A percentile compares a stretch with the other conserved stretches of the same genome.
These are phyloP conservation scores for Penicillium cosmopolitanum DNA, from an alignment of 495 filamentous ascomycete species.

Conservation along the genomic window DNA sequence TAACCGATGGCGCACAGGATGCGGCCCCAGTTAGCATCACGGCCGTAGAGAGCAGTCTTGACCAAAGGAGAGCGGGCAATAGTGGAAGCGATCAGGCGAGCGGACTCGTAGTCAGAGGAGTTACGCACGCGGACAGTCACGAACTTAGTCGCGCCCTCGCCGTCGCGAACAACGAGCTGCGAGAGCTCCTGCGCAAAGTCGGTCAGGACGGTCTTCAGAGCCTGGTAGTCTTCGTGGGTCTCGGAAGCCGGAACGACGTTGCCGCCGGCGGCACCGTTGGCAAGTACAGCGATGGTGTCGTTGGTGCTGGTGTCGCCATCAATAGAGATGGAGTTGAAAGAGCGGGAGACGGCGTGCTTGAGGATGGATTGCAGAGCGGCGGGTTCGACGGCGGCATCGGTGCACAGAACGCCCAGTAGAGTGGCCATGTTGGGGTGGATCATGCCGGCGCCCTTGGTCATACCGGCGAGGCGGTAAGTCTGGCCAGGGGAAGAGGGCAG, in stretches of 20 bases:
- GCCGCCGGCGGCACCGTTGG: constrained; percentile 91
- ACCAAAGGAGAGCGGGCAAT: constrained; percentile 95
- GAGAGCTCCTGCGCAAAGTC: constrained; percentile 81
- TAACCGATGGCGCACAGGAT: constrained; percentile 96
- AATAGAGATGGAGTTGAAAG: constrained; percentile 96
- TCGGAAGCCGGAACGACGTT: constrained; percentile 41
- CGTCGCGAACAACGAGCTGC: constrained; percentile 91
- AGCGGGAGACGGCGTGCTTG: constrained; percentile 73
- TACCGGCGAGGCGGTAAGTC: constrained; percentile 84
- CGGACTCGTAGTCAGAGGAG: constrained; percentile 66
- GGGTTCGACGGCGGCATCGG: constrained; percentile 82
- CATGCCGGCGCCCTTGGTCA: constrained; percentile 99
- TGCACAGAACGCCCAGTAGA: constrained; percentile 89
- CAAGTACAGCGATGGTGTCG: constrained; percentile 91
- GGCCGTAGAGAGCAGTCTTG: constrained; percentile 95
- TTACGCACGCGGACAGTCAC: constrained; percentile 87
- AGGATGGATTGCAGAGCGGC: constrained; percentile 69
- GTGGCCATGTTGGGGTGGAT: constrained; percentile 99
- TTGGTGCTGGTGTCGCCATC: constrained; percentile 98
- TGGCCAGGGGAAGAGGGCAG: constrained; percentile 76
- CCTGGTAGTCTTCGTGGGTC: constrained; percentile 63
- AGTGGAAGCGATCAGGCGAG: constrained; percentile 73
- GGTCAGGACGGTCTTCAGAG: constrained; percentile 70
- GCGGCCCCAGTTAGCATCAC: constrained; percentile 98
- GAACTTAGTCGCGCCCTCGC: constrained; percentile 98